Base-by-base conservation (phyloP, 2,329 filamentous ascomycete species). In the Alternaria dauci region DNA sequence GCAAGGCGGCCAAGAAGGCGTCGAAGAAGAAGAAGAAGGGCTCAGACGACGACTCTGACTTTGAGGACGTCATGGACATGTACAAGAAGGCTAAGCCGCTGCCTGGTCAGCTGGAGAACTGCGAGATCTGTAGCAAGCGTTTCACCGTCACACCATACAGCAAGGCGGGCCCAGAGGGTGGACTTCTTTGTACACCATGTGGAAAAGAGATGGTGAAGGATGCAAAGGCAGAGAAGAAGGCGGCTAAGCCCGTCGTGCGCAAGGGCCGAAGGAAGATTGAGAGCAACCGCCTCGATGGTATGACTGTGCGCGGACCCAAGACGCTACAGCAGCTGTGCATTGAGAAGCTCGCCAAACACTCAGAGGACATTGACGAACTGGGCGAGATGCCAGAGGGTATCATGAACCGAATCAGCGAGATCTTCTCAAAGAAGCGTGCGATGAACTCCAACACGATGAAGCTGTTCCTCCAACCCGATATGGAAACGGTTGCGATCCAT, bases 111-210 rank as follows among this genome's bases (percentile, higher is more conserved):
- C 87, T 94, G 73, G 93, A 91, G 65, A 94, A 97, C 67, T 98
- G 94, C 75, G 93, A 91, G 63, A 81, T 89, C 3, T 98, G 94
- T 77, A 85, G 86, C 43, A 96, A 95, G 76, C 89, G 93, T 38
- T 98, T 98, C 74, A 97, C 93, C 0, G 94, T 98, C 44, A 97
- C 94, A 0, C 86, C 92, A 0, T 97, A 97, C 80, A 93, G 91
- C 63, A 90, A 93, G 66, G 86, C 89, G 28, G 93, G 91, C 0
- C 91, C 92, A 0, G 84, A 90, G n/a, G 94, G 94, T 4, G 93
- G 93, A 16, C 82, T 98, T n/a, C 83, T 97, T 2, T 98, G 94
- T 75, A 84, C 85, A 4, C 88, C 91, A 23, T 98, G 94, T 72
- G 91, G 92, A 23, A 93, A 91, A 71, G 87, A 92, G 63, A 78